phyloP scores from a whole-genome alignment of 2,329 filamentous ascomycete genomes.

The Eutypa lata region DNA sequence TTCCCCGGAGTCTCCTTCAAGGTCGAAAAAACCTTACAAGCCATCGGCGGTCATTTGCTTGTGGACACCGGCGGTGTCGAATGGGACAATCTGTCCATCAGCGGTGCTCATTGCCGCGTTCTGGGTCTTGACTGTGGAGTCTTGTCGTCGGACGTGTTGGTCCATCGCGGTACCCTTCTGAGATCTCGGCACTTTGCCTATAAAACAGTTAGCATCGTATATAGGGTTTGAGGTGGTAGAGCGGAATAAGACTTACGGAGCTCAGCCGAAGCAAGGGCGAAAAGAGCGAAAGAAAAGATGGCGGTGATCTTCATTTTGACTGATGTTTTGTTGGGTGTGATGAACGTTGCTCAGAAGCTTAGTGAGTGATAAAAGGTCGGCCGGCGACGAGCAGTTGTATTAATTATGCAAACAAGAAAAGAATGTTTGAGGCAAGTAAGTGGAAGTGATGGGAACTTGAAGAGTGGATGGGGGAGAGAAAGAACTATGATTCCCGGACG shows the following conservation, averaged over 20 bases:
- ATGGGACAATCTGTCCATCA: constrained; percentile 43
- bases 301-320: constrained; percentile 54
- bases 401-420: constrained; percentile 24
- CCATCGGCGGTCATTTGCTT: constrained; percentile 35
- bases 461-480: constrained; percentile 23
- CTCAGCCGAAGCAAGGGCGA: constrained; percentile 43
- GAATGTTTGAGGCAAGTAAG: constrained; percentile 17
- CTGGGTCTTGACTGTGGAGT: constrained; percentile 30
- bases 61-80: constrained; percentile 41
- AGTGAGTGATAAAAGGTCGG: constrained; percentile 39
- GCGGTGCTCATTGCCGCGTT: constrained; percentile 44
- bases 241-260: constrained; percentile 20
- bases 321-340: constrained; percentile 16
- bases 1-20: background rate
- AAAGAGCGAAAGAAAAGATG: constrained; percentile 44
- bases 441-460: constrained; percentile 14
- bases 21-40: constrained; percentile 22
- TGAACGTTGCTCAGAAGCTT: constrained; percentile 19
- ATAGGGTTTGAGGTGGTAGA: background rate
- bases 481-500: constrained; percentile 7
- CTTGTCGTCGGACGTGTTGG: constrained; percentile 13
- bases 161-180: constrained; percentile 16
- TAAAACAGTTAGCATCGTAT: constrained; percentile 7
- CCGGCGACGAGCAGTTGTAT: constrained; percentile 47
- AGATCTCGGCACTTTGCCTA: constrained; percentile 31